Evolutionary conservation across 2,329 filamentous ascomycete species (phyloP).

Genomic region (Colletotrichum liriopes): DNA sequence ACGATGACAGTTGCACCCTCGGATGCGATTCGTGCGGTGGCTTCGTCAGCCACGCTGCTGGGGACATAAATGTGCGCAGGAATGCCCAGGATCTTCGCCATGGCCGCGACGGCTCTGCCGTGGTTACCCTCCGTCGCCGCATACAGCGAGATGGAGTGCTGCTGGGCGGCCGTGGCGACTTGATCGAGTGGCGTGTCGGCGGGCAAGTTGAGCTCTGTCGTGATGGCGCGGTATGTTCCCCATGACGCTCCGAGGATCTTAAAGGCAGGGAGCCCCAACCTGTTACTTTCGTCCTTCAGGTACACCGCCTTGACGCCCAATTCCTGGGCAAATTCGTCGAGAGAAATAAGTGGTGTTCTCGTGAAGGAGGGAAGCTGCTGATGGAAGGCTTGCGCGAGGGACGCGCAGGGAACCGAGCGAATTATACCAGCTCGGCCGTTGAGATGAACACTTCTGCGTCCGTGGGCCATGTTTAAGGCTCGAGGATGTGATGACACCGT

Average conservation of each 20-base stretch:
- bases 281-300: constrained; percentile 79
- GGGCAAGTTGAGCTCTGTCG: constrained; percentile 59
- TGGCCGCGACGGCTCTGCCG: constrained; percentile 80
- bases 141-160: constrained; percentile 64
- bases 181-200: constrained; percentile 59
- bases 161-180: constrained; percentile 52
- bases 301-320: constrained; percentile 72
- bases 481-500: constrained; percentile 44
- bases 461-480: constrained; percentile 36
- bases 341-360: constrained; percentile 66
- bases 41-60: constrained; percentile 66
- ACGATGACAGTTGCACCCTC: constrained; percentile 74
- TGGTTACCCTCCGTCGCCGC: constrained; percentile 85
- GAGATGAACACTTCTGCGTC: constrained; percentile 47
- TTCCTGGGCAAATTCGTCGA: constrained; percentile 69
- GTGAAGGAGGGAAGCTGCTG: constrained; percentile 69
- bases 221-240: constrained; percentile 75
- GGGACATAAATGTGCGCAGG: constrained; percentile 75
- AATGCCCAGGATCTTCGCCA: constrained; percentile 74
- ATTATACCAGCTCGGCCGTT: constrained; percentile 45
- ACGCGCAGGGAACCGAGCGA: constrained; percentile 29
- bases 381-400: constrained; percentile 66
- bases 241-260: constrained; percentile 87
- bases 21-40: constrained; percentile 67
- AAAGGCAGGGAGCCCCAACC: constrained; percentile 81